Evolutionary conservation across 805 yeast genomes (phyloP).

Genomic region (Geotrichum ghanense): DNA sequence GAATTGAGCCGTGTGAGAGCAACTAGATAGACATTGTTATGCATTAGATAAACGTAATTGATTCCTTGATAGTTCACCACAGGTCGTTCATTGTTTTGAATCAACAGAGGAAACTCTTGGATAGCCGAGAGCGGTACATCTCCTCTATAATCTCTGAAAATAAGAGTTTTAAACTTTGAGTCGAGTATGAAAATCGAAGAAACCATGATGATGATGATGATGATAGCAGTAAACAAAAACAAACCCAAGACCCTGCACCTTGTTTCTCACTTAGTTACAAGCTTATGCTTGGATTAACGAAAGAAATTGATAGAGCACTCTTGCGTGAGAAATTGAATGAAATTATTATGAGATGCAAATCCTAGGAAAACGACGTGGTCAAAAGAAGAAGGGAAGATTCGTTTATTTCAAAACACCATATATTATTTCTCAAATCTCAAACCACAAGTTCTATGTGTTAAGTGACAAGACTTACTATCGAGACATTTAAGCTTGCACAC

Average conservation of each 20-base stretch:
- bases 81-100: conserved; percentile 38
- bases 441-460: neutral
- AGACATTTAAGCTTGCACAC: neutral
- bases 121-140: conserved; percentile 51
- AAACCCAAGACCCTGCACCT: too few species aligned
- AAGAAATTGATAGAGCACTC: too few species aligned
- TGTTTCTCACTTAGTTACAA: neutral
- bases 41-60: conserved; percentile 42
- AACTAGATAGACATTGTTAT: conserved; percentile 35
- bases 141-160: conserved; percentile 60
- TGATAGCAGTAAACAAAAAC: too few species aligned
- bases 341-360: too few species aligned
- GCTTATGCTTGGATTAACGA: too few species aligned
- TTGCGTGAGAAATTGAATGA: too few species aligned
- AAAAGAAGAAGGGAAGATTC: neutral
- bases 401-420: neutral
- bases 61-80: conserved; percentile 37
- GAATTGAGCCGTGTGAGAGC: conserved; percentile 24
- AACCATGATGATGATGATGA: conserved; percentile 31
- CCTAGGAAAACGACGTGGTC: neutral
- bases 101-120: conserved; percentile 47
- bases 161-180: conserved; percentile 53
- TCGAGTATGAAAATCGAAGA: conserved; percentile 64
- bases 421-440: neutral
- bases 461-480: too few species aligned